Evolutionary conservation across 495 filamentous ascomycete genomes (phyloP), one percentile per base, ranked within the genome.

Genomic region (Daldinia bambusicola): DNA sequence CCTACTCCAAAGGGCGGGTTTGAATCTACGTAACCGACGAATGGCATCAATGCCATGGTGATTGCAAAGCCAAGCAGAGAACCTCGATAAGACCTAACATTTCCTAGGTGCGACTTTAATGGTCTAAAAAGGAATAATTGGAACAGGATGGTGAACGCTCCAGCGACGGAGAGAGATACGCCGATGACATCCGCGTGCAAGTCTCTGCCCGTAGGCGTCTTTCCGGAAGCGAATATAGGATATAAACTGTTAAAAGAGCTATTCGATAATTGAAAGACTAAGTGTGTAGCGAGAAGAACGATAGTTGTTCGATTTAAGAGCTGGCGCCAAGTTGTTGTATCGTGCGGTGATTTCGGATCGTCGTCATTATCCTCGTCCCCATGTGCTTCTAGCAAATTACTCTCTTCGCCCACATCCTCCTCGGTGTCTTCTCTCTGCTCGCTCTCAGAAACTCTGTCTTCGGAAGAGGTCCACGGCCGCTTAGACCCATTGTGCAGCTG

Each of bases 221-320:
- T 75, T 0, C 90, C 88, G 59, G 93, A 89, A 7, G 88, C 91
- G 72, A 98, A 99, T 52, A 98, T 95, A 0, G 95, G 93, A 72
- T 96, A 98, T 1, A 98, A 83, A 20, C 92, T 92, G 75, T 93
- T 95, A 84, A 93, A 97, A 10, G 92, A 89, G 66, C 96, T 90
- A 77, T 97, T 97, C 58, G 89, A 88, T 30, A 98, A 84, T 59
- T 96, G 92, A 76, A 98, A 97, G 38, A 97, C 89, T 32, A 94
- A 82, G 72, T 94, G 97, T 1, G 93, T 95, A 32, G 86, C 74
- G 9, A 98, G 86, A 0, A 99, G 84, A 10, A 95, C 81, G 32
- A 96, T 74, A 0, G 94, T 97, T 56, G 95, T 91, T 7, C 91
- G 88, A 66, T 90, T 95, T 40, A 92, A 85, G 3, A 95, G 81